Conservation (phyloP, 2,329 filamentous ascomycete genomes). For the Parastagonospora nodorum region DNA sequence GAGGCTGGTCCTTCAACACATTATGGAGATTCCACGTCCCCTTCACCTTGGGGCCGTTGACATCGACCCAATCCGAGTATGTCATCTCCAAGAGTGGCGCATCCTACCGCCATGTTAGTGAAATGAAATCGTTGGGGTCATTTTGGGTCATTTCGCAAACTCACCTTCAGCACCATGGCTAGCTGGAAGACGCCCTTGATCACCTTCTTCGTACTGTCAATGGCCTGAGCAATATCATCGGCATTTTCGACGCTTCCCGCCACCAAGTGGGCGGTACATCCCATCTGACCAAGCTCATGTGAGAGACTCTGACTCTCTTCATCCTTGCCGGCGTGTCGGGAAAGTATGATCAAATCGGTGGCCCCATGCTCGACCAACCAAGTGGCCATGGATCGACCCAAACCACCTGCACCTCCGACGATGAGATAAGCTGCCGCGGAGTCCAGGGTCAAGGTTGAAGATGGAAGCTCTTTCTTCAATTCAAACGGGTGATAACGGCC, state of each 20-base stretch:
- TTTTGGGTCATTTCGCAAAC: too few species aligned
- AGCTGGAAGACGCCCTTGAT: conserved; percentile 20
- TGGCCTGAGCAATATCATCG: not conserved
- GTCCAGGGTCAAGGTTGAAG: conserved; percentile 2
- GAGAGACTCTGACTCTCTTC: too few species aligned
- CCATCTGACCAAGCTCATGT: conserved; percentile 2
- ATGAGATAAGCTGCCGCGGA: conserved; percentile 17
- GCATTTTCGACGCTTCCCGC: conserved; percentile 15
- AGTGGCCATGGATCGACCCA: conserved; percentile 21
- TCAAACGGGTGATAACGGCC: too few species aligned
- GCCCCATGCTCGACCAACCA: conserved; percentile 17
- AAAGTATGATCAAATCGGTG: conserved; percentile 18
- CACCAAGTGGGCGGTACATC: conserved; percentile 1
- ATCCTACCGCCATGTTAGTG: too few species aligned
- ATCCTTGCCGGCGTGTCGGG: conserved; percentile 22
- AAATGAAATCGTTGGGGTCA: too few species aligned
- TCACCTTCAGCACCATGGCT: conserved; percentile 23
- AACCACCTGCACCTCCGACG: conserved; percentile 24
- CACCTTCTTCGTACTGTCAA: not conserved
- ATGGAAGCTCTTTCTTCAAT: too few species aligned
- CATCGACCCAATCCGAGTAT: conserved; percentile 8
- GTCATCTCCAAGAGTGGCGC: conserved; percentile 24
- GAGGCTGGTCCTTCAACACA: not conserved
- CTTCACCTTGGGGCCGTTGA: conserved; percentile 35
- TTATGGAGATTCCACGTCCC: conserved; percentile 39